These are phyloP conservation scores for Scutellaria baicalensis DNA, from an alignment of 257 asterid genomes.

Conservation along the genomic window DNA sequence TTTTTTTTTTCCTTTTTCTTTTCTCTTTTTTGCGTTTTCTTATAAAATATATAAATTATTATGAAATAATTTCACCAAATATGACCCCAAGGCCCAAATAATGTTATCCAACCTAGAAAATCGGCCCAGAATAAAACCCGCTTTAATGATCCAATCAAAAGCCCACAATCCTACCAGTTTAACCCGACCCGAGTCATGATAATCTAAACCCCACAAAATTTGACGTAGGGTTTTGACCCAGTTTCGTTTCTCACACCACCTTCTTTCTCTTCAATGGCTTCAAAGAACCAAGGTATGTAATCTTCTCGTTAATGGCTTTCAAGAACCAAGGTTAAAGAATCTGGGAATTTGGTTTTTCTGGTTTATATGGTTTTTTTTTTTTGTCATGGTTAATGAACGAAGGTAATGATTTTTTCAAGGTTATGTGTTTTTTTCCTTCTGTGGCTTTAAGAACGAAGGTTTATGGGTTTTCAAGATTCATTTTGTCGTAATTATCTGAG, in stretches of 20 bases:
- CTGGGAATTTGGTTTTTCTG: too few relatives aligned
- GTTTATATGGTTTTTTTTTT: too few relatives aligned
- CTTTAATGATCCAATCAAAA: background rate
- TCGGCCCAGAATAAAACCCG: background rate
- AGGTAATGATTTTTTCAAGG: background rate
- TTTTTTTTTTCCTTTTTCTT: background rate
- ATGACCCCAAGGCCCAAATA: too few relatives aligned
- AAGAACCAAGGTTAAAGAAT: too few relatives aligned
- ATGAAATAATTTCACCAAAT: too few relatives aligned
- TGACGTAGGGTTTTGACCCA: conserved; percentile 11
- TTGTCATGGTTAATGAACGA: background rate
- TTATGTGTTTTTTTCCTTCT: too few relatives aligned
- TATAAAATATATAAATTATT: too few relatives aligned
- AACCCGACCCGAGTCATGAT: conserved; percentile 11
- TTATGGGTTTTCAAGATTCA: background rate
- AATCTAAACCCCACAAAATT: conserved; percentile 1
- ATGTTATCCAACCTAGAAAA: too few relatives aligned
- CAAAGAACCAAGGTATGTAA: too few relatives aligned
- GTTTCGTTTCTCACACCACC: background rate
- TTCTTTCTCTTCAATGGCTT: conserved; percentile 15
- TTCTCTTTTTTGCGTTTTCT: background rate
- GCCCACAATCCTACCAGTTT: background rate
- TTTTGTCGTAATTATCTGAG: background rate
- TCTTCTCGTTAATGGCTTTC: too few relatives aligned
- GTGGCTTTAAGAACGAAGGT: conserved; percentile 18